phyloP scores from a whole-genome alignment of 495 filamentous ascomycete species.

The Chaetomium fimeti region DNA sequence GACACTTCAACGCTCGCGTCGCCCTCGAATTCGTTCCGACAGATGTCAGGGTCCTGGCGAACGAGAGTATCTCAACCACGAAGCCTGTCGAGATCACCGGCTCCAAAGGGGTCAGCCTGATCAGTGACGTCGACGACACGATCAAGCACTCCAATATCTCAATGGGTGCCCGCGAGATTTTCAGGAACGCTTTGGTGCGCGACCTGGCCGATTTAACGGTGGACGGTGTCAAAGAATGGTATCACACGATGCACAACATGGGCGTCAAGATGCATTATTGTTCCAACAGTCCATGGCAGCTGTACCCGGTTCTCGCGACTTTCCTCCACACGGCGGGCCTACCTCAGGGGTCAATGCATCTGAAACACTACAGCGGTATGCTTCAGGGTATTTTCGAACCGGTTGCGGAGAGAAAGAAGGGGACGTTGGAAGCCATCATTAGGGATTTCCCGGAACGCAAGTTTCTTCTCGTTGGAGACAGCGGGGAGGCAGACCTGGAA shows the following conservation, averaged over 20 bases:
- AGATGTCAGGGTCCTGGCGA: conserved; percentile 81
- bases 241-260: conserved; percentile 66
- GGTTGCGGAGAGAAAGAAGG: conserved; percentile 89
- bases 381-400: conserved; percentile 97
- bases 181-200: conserved; percentile 89
- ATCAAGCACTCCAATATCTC: conserved; percentile 93
- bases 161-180: conserved; percentile 85
- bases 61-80: conserved; percentile 75
- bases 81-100: conserved; percentile 74
- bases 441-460: conserved; percentile 84
- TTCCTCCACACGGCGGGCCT: conserved; percentile 79
- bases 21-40: conserved; percentile 87
- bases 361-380: conserved; percentile 95
- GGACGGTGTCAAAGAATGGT: conserved; percentile 88
- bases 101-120: conserved; percentile 80
- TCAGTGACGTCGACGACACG: conserved; percentile 98
- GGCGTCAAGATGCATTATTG: conserved; percentile 90
- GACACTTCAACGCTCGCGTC: conserved; percentile 77
- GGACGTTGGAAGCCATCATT: conserved; percentile 78
- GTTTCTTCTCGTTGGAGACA: conserved; percentile 92
- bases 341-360: conserved; percentile 82
- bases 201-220: conserved; percentile 78
- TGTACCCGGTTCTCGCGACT: conserved; percentile 80
- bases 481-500: conserved; percentile 93
- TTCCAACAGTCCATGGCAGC: conserved; percentile 93